A percentile compares a stretch with the other conserved stretches of the same genome.
These are phyloP conservation scores for Colletotrichum sp. DNA, from an alignment of 2,329 filamentous ascomycete species.

Conservation along the genomic window DNA sequence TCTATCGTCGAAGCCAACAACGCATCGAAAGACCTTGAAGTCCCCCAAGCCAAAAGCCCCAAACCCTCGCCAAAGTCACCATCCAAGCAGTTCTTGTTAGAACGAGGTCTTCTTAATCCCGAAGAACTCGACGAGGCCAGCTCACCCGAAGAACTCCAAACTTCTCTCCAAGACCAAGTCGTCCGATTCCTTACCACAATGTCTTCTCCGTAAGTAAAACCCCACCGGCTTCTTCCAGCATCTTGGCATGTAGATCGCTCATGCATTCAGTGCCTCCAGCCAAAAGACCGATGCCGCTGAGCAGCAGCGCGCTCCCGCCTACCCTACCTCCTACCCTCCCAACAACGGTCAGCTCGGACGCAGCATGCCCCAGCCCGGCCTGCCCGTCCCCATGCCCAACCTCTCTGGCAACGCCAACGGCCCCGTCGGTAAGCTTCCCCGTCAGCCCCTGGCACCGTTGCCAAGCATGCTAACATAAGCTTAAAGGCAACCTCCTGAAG, in stretches of 20 bases:
- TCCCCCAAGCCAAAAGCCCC: background rate
- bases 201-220: constrained; percentile 11
- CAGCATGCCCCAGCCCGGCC: background rate
- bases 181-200: constrained; percentile 14
- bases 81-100: constrained; percentile 11
- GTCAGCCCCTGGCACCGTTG: background rate
- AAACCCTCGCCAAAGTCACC: constrained; percentile 1
- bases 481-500: constrained; percentile 57
- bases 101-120: constrained; percentile 11
- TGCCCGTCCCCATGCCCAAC: constrained; percentile 32
- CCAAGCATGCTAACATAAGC: background rate
- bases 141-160: constrained; percentile 12
- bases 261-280: background rate
- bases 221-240: background rate
- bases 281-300: constrained; percentile 2
- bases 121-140: constrained; percentile 3
- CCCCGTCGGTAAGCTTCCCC: constrained; percentile 27
- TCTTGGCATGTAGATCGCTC: background rate
- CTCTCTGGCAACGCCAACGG: constrained; percentile 40
- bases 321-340: constrained; percentile 10
- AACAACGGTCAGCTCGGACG: constrained; percentile 2
- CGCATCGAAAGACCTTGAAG: background rate
- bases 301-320: constrained; percentile 13
- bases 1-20: constrained; percentile 1
- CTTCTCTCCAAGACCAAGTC: constrained; percentile 16